Base-by-base conservation (phyloP, 208 protist genomes). In the Leishmania braziliensis region DNA sequence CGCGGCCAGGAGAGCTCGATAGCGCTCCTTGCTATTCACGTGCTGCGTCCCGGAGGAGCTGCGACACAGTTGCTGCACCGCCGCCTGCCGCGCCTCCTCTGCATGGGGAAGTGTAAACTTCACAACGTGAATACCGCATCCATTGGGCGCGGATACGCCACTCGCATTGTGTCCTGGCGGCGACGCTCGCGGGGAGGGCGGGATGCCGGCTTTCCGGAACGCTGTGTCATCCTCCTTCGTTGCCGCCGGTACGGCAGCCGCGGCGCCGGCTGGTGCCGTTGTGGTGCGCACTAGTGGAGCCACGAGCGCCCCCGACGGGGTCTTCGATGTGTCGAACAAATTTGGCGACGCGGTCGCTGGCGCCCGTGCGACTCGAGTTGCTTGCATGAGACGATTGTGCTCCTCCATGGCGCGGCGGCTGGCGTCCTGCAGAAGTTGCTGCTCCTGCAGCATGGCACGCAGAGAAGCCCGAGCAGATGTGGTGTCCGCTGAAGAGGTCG, bases 1-100 rank as follows among this genome's bases (percentile, higher is more conserved):
- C 10, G 72, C 78, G 46, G 78, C 83, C 48, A 94, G 80, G 50
- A 96, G 56, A 14, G 85, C 72, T 5, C 81, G 75, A 66, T 93
- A 94, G 54, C 90, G 91, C 39, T 93, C 92, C 75, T 95, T 96
- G 78, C 43, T 90, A 43, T 85, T 82, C n/a, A 96, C 6, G 71
- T 92, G 87, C 84, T 92, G 88, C 56, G 68, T 60, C 8, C 91
- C 91, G 6, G 83, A 54, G 2, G 82, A 48, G 66, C 85, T 93
- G 54, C 80, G 79, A 50, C 84, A 84, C 50, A 96, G 86, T 81
- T 95, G 93, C 73, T 79, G 82, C 56, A 96, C 85, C n/a, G 89
- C 93, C 71, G 90, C 89, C 50, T 88, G 84, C 77, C 89, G 85
- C 33, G 91, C 93, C 73, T 87, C 79, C 36, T 77, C 66, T 8